phyloP scores from a whole-genome alignment of 306 rosid genomes.

The Phaseolus lunatus region DNA sequence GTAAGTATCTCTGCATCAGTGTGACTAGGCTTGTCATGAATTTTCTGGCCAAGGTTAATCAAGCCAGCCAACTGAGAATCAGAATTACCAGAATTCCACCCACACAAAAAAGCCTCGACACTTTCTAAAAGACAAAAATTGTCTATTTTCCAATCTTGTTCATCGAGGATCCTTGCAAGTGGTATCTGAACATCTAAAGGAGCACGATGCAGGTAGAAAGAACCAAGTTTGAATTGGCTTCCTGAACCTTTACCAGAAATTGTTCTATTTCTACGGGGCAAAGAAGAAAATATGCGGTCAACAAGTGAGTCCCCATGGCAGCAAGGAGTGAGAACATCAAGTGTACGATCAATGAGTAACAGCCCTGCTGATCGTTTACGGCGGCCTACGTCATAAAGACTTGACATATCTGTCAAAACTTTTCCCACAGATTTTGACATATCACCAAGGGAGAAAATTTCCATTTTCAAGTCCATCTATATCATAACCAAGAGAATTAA shows the following conservation, averaged over 20 bases:
- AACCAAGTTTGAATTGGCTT: conserved; percentile 57
- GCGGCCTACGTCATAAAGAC: conserved; percentile 95
- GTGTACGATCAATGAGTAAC: conserved; percentile 86
- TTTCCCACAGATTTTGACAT: conserved; percentile 84
- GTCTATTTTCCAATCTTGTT: conserved; percentile 62
- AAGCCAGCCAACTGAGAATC: conserved; percentile 64
- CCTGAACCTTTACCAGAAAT: conserved; percentile 63
- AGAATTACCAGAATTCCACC: conserved; percentile 74
- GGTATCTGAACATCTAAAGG: conserved; percentile 89
- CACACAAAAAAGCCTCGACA: conserved; percentile 76
- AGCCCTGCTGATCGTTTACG: conserved; percentile 86
- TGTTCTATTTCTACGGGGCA: conserved; percentile 67
- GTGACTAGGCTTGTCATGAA: conserved; percentile 50
- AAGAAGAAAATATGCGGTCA: conserved; percentile 81
- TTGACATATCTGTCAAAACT: conserved; percentile 89
- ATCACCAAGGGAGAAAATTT: conserved; percentile 94
- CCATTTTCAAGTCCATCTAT: conserved; percentile 98
- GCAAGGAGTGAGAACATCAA: conserved; percentile 96
- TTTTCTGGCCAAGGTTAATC: conserved; percentile 60
- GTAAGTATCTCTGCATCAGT: conserved; percentile 58
- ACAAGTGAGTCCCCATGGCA: conserved; percentile 92
- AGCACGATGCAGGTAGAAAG: conserved; percentile 65
- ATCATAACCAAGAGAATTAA: conserved; percentile 49
- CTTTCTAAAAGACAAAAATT: conserved; percentile 65
- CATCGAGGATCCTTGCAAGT: conserved; percentile 61